Evolutionary conservation across 208 protist species (phyloP).

Genomic region (Trypanosoma mega): DNA sequence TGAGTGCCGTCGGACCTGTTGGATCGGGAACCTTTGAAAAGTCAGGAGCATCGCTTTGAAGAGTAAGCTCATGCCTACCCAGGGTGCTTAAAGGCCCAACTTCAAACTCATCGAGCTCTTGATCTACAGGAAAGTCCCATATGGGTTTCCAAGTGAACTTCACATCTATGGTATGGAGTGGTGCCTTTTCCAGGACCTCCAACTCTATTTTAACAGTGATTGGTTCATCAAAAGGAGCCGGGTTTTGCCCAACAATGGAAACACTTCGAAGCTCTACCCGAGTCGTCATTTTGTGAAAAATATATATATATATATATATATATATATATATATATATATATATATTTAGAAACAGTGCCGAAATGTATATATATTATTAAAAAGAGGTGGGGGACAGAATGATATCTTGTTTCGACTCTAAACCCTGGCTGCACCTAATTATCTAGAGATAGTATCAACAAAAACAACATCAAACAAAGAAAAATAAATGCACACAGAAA

Average conservation of each 20-base stretch:
- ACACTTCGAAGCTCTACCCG: conserved; percentile 60
- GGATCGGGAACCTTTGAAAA: conserved; percentile 70
- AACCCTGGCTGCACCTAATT: too few species aligned
- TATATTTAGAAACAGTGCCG: too few species aligned
- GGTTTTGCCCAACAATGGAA: conserved; percentile 41
- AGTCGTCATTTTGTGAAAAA: conserved; percentile 34
- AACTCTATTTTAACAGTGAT: conserved; percentile 55
- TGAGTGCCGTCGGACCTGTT: conserved; percentile 73
- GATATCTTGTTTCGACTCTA: too few species aligned
- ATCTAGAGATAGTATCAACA: too few species aligned
- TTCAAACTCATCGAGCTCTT: conserved; percentile 79
- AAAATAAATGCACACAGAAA: too few species aligned
- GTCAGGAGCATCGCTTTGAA: conserved; percentile 71
- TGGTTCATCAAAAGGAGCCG: conserved; percentile 44
- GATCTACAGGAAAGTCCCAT: conserved; percentile 83
- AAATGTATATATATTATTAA: too few species aligned
- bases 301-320: not conserved
- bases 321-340: conserved; percentile 1
- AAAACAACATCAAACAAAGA: too few species aligned
- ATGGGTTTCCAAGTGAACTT: conserved; percentile 79
- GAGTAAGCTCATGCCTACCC: conserved; percentile 63
- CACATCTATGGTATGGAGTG: conserved; percentile 50
- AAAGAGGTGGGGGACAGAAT: too few species aligned
- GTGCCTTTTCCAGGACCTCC: conserved; percentile 65
- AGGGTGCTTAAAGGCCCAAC: conserved; percentile 63